Conservation (phyloP, 139 green algal species). For the Pedinophyceae sp. region DNA sequence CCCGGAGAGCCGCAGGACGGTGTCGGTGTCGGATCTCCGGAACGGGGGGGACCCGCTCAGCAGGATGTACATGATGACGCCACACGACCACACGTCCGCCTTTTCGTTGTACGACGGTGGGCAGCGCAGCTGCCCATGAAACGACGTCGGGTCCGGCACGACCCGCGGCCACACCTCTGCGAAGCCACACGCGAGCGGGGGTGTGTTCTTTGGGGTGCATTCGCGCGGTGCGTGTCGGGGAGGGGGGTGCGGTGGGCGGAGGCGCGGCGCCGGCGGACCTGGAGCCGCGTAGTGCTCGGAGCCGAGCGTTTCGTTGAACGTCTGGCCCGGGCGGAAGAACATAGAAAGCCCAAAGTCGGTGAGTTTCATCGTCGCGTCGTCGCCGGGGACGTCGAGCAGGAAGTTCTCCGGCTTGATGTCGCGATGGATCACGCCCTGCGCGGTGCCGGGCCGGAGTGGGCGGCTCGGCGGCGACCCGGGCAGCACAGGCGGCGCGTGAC, state of each 20-base stretch:
- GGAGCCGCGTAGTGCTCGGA: slow-evolving; percentile 92
- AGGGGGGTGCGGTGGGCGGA: no score
- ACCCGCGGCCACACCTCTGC: no score
- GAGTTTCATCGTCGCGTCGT: slow-evolving; percentile 3
- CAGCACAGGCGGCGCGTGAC: no score
- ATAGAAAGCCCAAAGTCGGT: slow-evolving; percentile 9
- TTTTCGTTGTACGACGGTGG: neutral
- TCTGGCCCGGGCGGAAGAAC: slow-evolving; percentile 7
- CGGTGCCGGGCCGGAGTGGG: no score
- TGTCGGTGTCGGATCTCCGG: slow-evolving; percentile 73
- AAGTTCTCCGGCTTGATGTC: slow-evolving; percentile 6
- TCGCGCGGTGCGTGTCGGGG: no score
- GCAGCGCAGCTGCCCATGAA: no score
- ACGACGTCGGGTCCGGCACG: no score
- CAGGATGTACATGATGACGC: slow-evolving; percentile 83
- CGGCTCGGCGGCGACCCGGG: no score
- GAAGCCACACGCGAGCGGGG: slow-evolving; percentile 4
- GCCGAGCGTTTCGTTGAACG: slow-evolving; percentile 33
- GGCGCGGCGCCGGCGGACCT: no score
- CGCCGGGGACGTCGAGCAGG: neutral
- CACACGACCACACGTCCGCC: slow-evolving; percentile 68
- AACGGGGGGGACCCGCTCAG: slow-evolving; percentile 76
- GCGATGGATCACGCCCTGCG: slow-evolving; percentile 1
- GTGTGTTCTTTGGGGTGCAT: neutral
- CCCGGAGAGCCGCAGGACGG: slow-evolving; percentile 41